Conservation (phyloP, 257 asterid species). For the Salvia rosmarinus region DNA sequence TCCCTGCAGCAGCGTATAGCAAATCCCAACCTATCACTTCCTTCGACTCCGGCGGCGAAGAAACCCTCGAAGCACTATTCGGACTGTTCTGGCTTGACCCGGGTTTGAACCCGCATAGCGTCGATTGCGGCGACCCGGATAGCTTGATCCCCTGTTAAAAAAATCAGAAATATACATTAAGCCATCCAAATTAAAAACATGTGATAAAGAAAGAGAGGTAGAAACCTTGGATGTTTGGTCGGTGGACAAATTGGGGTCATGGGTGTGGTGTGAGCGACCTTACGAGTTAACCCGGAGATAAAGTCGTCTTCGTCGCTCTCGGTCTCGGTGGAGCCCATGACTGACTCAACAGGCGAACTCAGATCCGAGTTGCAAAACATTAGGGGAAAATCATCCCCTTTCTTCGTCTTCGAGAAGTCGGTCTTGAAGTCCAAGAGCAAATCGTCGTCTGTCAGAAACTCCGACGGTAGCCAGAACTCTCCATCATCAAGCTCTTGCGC, state of each 20-base stretch:
- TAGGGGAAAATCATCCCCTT: constrained; percentile 17
- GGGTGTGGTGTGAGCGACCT: constrained; percentile 42
- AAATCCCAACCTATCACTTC: constrained; percentile 46
- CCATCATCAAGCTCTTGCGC: constrained; percentile 53
- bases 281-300: constrained; percentile 50
- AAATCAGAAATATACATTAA: not conserved
- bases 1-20: constrained; percentile 65
- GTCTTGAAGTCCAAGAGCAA: constrained; percentile 42
- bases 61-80: constrained; percentile 40
- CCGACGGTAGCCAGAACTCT: constrained; percentile 61
- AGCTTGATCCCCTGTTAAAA: constrained; percentile 48
- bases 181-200: not conserved
- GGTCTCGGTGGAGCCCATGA: constrained; percentile 54
- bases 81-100: constrained; percentile 56
- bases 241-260: constrained; percentile 26
- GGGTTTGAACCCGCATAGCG: constrained; percentile 57
- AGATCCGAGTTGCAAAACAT: constrained; percentile 53
- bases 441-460: constrained; percentile 58
- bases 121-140: constrained; percentile 78
- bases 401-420: constrained; percentile 7
- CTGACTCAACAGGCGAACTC: constrained; percentile 74
- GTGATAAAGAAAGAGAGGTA: not conserved
- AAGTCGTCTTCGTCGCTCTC: constrained; percentile 81
- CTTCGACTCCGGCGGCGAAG: constrained; percentile 48
- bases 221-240: constrained; percentile 47